Conservation (phyloP, 495 filamentous ascomycete species). For the Penicillium ochrochloron region DNA sequence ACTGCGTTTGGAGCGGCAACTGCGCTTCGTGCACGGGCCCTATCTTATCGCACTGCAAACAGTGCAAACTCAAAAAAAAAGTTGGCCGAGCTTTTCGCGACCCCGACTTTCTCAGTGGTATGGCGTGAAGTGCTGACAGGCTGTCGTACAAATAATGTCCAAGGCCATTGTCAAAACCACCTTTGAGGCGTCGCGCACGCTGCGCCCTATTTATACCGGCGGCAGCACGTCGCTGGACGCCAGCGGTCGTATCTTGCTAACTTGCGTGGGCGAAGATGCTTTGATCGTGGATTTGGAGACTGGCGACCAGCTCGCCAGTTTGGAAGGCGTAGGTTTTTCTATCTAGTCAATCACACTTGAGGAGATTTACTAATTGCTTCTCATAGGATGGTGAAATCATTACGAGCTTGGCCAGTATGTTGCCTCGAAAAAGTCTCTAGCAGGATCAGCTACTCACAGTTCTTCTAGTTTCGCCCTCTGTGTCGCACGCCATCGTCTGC, state of each 20-base stretch:
- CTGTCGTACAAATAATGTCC: slow-evolving; percentile 45
- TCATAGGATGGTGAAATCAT: slow-evolving; percentile 87
- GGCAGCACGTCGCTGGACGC: slow-evolving; percentile 83
- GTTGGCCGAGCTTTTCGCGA: slow-evolving; percentile 37
- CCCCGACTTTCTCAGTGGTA: slow-evolving; percentile 17
- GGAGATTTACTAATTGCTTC: slow-evolving; percentile 20
- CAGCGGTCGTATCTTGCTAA: slow-evolving; percentile 81
- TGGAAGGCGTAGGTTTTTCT: slow-evolving; percentile 78
- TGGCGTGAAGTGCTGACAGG: slow-evolving; percentile 28
- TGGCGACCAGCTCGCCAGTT: slow-evolving; percentile 77
- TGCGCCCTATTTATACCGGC: slow-evolving; percentile 93
- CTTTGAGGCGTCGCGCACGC: slow-evolving; percentile 77
- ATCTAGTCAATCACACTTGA: not conserved
- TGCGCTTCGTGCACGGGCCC: slow-evolving; percentile 28
- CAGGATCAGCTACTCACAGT: slow-evolving; percentile 15
- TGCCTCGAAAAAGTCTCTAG: slow-evolving; percentile 6
- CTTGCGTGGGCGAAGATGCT: slow-evolving; percentile 86
- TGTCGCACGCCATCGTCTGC: slow-evolving; percentile 84
- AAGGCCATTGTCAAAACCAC: slow-evolving; percentile 71
- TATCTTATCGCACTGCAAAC: slow-evolving; percentile 44
- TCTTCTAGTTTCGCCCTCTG: slow-evolving; percentile 77
- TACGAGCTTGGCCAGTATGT: slow-evolving; percentile 79
- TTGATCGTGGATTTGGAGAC: slow-evolving; percentile 84
- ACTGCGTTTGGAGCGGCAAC: not conserved
- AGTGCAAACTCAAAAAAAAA: slow-evolving; percentile 53